Conservation (phyloP, 805 yeast genomes). For the Wickerhamomyces bisporus region DNA sequence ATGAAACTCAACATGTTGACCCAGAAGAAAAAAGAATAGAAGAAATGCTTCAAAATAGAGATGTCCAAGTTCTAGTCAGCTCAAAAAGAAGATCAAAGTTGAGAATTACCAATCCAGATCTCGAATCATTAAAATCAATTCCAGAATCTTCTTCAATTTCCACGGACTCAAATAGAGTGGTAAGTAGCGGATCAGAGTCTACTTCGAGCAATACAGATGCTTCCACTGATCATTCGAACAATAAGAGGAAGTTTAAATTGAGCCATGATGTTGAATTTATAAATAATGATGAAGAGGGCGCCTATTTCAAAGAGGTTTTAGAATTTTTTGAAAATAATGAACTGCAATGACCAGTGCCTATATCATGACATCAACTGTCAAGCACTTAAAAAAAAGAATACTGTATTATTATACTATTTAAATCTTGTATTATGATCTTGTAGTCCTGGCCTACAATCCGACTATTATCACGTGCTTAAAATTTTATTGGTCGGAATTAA, state of each 20-base stretch:
- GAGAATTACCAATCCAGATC: conserved; percentile 59
- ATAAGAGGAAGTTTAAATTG: neutral
- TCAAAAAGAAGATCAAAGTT: conserved; percentile 57
- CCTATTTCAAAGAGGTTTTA: conserved; percentile 24
- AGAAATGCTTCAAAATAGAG: conserved; percentile 44
- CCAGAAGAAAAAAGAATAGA: conserved; percentile 29
- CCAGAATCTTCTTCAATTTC: neutral
- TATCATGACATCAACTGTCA: too few relatives aligned
- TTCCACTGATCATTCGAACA: neutral
- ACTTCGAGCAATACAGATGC: conserved; percentile 22
- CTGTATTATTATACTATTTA: too few relatives aligned
- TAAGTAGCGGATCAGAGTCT: conserved; percentile 22
- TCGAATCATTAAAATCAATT: conserved; percentile 10
- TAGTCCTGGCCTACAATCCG: too few relatives aligned
- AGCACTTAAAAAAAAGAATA: too few relatives aligned
- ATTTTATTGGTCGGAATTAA: too few relatives aligned
- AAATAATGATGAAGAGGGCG: conserved; percentile 15
- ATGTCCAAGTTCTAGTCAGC: conserved; percentile 69
- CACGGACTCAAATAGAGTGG: neutral
- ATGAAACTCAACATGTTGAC: conserved; percentile 6
- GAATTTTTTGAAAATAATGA: conserved; percentile 32
- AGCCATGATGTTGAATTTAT: conserved; percentile 1
- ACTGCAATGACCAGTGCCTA: too few relatives aligned
- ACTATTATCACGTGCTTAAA: too few relatives aligned
- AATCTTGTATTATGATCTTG: too few relatives aligned